Conservation (phyloP, 2,329 filamentous ascomycete genomes). For the Piedraia hortae region DNA sequence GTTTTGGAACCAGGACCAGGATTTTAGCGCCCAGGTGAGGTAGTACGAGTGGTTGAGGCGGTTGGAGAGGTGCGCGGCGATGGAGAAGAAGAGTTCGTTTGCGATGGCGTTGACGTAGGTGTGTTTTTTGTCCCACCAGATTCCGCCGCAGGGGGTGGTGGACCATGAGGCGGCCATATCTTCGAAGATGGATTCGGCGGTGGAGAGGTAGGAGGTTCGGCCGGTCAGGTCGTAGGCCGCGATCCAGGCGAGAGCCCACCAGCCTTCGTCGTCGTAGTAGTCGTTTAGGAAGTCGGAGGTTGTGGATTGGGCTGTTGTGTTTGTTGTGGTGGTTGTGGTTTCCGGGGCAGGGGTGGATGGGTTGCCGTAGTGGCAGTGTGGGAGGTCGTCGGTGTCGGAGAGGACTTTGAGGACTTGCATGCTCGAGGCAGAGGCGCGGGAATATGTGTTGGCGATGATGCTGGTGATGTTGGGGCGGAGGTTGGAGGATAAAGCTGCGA, state of each 20-base stretch:
- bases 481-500: constrained; percentile 4
- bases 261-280: constrained; percentile 23
- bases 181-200: constrained; percentile 23
- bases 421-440: too few relatives aligned
- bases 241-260: constrained; percentile 28
- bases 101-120: constrained; percentile 26
- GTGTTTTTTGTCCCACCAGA: constrained; percentile 21
- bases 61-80: constrained; percentile 28
- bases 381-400: too few relatives aligned
- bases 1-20: constrained; percentile 24
- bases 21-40: constrained; percentile 18
- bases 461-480: constrained; percentile 1
- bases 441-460: too few relatives aligned
- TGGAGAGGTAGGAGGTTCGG: constrained; percentile 18
- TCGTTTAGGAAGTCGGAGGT: constrained; percentile 6
- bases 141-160: constrained; percentile 19
- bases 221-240: constrained; percentile 25
- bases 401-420: too few relatives aligned
- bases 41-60: constrained; percentile 17
- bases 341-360: too few relatives aligned
- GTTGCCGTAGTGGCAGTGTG: too few relatives aligned
- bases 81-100: constrained; percentile 28
- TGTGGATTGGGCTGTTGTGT: too few relatives aligned
- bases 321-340: too few relatives aligned
- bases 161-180: constrained; percentile 19